Evolutionary conservation across 1,284 basidiomycete species (phyloP), one percentile per base, ranked within the genome.

Genomic region (Ceratobasidium sp.): DNA sequence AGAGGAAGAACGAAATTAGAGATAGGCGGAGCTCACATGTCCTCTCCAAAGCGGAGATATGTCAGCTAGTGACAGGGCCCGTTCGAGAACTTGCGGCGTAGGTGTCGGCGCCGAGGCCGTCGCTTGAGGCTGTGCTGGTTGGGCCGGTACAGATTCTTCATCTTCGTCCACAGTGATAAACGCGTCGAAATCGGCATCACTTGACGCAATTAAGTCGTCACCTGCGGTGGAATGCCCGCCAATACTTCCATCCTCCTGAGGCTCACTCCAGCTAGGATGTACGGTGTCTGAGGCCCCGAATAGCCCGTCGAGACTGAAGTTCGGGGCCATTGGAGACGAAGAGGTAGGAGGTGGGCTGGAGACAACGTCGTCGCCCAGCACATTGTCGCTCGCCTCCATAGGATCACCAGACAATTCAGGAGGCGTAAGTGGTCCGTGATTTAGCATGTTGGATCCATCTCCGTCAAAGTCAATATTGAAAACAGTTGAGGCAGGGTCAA

Each of bases 21-120:
- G 13, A 18, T 21, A 18, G 4, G 1, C 43, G 6, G 55, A 26
- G 79, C 85, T 76, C 78, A 92, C 92, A 81, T 87, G 90, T 75
- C 92, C 92, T 23, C 80, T 81, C 92, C 92, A 94, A 8, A 93
- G 88, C 41, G 82, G 80, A 1, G 87, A 85, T 16, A 85, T 77
- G 21, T 82, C 83, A 2, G 69, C 69, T 9, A 71, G 57, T 7
- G 55, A 71, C 6, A 57, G 69, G 5, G 28, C 30, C 5, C 30
- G 55, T 11, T 49, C 46, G n/a, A 28, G 30, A 21, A 49, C n/a
- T 89, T 86, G 75, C 91, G 88, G 13, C 79, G 79, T 35, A 80
- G 82, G 75, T 85, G 82, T 72, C 78, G 77, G 55, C 73, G 72
- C 57, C 79, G 77, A 8, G 6, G 30, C 54, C 35, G 43, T 6